A percentile compares a stretch with the other conserved stretches of the same genome.
Evolutionary conservation across 345 rosid species (phyloP).

Genomic region (Geranium rotundifolium): DNA sequence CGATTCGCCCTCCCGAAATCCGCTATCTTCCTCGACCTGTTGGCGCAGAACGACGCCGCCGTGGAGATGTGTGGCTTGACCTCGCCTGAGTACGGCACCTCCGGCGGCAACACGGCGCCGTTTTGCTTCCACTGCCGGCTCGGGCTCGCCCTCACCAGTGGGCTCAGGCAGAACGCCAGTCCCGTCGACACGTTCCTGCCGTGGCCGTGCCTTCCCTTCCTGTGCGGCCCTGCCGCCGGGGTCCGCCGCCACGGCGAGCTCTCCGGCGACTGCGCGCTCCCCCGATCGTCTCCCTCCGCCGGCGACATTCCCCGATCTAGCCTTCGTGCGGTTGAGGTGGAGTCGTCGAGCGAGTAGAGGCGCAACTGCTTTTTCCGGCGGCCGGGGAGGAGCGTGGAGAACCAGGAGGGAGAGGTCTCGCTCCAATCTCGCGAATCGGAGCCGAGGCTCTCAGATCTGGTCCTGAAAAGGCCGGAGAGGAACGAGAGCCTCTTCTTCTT

Average conservation of each 20-base stretch:
- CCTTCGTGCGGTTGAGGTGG: slow-evolving; percentile 16
- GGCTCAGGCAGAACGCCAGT: slow-evolving; percentile 75
- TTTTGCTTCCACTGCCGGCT: slow-evolving; percentile 35
- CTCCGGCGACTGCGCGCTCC: slow-evolving; percentile 32
- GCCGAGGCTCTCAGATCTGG: slow-evolving; percentile 52
- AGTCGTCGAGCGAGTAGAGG: slow-evolving; percentile 19
- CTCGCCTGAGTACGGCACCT: slow-evolving; percentile 37
- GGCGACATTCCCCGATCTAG: slow-evolving; percentile 82
- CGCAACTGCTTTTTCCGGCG: slow-evolving; percentile 33
- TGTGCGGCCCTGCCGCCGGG: slow-evolving; percentile 24
- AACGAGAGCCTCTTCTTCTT: slow-evolving; percentile 37
- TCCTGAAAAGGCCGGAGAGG: slow-evolving; percentile 41
- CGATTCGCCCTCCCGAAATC: slow-evolving; percentile 66
- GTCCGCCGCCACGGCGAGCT: slow-evolving; percentile 28
- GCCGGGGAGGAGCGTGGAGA: slow-evolving; percentile 36
- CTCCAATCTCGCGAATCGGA: slow-evolving; percentile 19
- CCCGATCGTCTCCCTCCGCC: slow-evolving; percentile 19
- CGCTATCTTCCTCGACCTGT: slow-evolving; percentile 78
- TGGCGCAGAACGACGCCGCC: slow-evolving; percentile 64
- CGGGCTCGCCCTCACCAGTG: slow-evolving; percentile 88
- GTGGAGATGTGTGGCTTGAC: slow-evolving; percentile 50
- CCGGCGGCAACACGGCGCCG: slow-evolving; percentile 33
- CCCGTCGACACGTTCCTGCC: slow-evolving; percentile 36
- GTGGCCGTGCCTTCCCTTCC: slow-evolving; percentile 22
- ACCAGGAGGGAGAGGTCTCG: slow-evolving; percentile 35